phyloP scores from a whole-genome alignment of 305 asterid genomes.

The Solanum aculeatissimum region DNA sequence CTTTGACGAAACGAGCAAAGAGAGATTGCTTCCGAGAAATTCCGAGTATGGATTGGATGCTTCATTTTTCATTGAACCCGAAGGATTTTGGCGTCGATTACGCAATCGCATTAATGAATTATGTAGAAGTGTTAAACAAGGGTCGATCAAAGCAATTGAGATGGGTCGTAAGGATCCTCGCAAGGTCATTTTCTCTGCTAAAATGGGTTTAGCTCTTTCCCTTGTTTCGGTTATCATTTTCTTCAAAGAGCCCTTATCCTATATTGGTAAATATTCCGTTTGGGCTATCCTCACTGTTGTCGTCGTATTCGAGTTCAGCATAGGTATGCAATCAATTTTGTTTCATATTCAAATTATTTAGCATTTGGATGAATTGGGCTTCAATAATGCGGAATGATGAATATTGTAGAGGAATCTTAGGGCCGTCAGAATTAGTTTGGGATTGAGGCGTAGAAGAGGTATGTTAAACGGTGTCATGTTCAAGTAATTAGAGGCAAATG shows the following conservation, averaged over 20 bases:
- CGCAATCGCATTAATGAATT: conserved; percentile 5
- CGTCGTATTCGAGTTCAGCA: conserved; percentile 84
- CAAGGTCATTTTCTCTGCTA: conserved; percentile 59
- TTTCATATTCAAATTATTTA: neutral
- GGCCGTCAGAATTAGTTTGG: neutral
- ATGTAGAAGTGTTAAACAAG: conserved; percentile 14
- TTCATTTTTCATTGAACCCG: conserved; percentile 11
- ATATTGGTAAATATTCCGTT: conserved; percentile 42
- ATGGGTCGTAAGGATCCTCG: conserved; percentile 90
- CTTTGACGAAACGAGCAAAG: conserved; percentile 42
- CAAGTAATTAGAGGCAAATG: neutral
- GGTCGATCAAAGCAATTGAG: conserved; percentile 17
- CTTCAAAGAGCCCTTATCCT: conserved; percentile 54
- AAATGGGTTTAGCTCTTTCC: conserved; percentile 61
- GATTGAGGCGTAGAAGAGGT: neutral
- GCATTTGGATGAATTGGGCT: neutral
- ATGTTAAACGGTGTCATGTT: neutral
- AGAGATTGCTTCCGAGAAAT: conserved; percentile 29
- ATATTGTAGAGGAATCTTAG: neutral
- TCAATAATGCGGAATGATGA: neutral
- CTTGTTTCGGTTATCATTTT: conserved; percentile 65
- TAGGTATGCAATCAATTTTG: conserved; percentile 25
- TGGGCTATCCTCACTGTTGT: conserved; percentile 97
- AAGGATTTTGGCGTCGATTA: conserved; percentile 7
- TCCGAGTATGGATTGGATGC: conserved; percentile 36